Conservation (phyloP, 202 grass and related monocot genomes). For the Eragrostis tef region DNA sequence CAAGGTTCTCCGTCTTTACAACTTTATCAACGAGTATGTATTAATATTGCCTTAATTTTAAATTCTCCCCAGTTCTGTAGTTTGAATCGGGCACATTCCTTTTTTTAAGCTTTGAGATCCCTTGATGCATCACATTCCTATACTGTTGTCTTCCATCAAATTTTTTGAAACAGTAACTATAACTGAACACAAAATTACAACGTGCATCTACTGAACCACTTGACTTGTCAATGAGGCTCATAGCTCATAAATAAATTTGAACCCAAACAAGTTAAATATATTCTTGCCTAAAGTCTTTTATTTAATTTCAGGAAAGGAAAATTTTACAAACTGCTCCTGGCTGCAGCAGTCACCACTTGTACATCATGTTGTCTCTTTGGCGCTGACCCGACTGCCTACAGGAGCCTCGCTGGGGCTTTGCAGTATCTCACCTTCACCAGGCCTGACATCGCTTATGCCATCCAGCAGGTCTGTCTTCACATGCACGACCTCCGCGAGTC, state of each 20-base stretch:
- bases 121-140: not conserved
- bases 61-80: not conserved
- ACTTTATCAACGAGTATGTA: conserved; percentile 77
- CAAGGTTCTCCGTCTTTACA: conserved; percentile 82
- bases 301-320: conserved; percentile 70
- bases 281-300: conserved; percentile 29
- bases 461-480: no score
- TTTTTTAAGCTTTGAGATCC: conserved; percentile 23
- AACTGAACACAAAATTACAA: not conserved
- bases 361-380: conserved; percentile 89
- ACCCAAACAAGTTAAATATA: conserved; percentile 12
- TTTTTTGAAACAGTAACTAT: not conserved
- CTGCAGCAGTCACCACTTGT: conserved; percentile 68
- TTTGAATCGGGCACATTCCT: not conserved
- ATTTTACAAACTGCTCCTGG: conserved; percentile 72
- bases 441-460: no score
- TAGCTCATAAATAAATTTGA: not conserved
- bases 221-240: not conserved
- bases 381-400: no score
- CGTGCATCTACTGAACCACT: conserved; percentile 14
- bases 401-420: no score
- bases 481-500: no score
- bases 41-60: conserved; percentile 32
- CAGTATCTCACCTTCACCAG: no score
- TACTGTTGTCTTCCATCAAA: conserved; percentile 15